phyloP scores from a whole-genome alignment of 1,139 yeast genomes.

The Pichia cactophila region DNA sequence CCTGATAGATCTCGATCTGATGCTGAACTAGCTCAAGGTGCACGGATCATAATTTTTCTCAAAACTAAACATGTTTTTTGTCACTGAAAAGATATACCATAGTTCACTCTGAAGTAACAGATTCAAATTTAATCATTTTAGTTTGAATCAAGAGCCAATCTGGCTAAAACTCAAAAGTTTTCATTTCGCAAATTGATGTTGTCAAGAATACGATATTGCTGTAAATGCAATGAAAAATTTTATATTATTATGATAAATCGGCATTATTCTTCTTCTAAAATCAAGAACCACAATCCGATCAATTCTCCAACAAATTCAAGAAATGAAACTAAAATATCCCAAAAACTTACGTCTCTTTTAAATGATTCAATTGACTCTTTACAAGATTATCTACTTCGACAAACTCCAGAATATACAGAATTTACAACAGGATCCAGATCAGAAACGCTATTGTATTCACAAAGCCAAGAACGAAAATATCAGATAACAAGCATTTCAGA shows the following conservation, averaged over 20 bases:
- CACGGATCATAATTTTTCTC: not conserved
- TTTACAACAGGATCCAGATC: slow-evolving; percentile 1
- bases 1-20: no score
- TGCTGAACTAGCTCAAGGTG: not conserved
- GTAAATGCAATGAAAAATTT: not conserved
- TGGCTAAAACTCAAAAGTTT: not conserved
- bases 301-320: not conserved
- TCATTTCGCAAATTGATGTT: not conserved
- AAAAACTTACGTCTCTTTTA: not conserved
- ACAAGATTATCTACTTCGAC: slow-evolving; percentile 11
- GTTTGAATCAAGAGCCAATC: not conserved
- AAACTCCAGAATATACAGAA: slow-evolving; percentile 1
- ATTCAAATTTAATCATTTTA: no score
- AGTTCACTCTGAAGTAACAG: no score
- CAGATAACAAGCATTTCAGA: not conserved
- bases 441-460: not conserved
- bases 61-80: no score
- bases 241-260: not conserved
- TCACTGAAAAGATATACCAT: no score
- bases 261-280: not conserved
- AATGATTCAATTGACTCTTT: slow-evolving; percentile 7
- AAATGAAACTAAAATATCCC: not conserved
- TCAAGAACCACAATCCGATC: not conserved
- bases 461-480: not conserved
- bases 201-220: not conserved